Base-by-base conservation (phyloP, 2,329 filamentous ascomycete species). In the Alternaria burnsii region DNA sequence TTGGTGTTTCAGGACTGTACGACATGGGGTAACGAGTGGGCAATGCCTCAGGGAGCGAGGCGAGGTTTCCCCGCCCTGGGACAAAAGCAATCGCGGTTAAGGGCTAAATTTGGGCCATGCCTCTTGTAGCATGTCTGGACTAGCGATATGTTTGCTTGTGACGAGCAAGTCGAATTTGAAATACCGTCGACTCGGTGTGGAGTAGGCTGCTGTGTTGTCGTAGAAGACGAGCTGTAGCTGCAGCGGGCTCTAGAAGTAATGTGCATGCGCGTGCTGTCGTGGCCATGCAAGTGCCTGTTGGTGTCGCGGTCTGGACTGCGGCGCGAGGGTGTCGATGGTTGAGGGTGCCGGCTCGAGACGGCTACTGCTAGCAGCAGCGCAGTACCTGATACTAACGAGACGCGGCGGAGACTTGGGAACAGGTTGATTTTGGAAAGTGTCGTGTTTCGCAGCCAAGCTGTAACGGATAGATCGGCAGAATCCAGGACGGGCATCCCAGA, bases 1-100 rank as follows among this genome's bases (percentile, higher is more conserved):
- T 60, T 61, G 53, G 48, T 71, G 70, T 72, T 72, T 71, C 70
- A 72, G 41, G 32, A 55, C 59, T 60, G 58, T 53, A 48, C 59
- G 46, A 52, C 55, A 44, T 55, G 40, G 38, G 43, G 42, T 26
- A 46, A 51, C 54, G 43, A 67, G 50, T 66, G 62, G 51, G 44
- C 46, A 36, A 30, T 57, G 48, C 55, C 56, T 53, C 53, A 52
- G 43, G 54, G 52, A 52, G 52, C n/a, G 34, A 32, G 53, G 54
- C 16, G 16, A 36, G 32, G 32, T 38, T 38, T 38, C 47, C 59
- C 60, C 69, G 62, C 62, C 65, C 63, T 61, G 63, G 58, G 59
- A 44, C 32, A 51, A 41, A 44, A 43, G 57, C 53, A 51, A 36
- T 50, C 18, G 40, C 46, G 32, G 32, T 50, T 7, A n/a, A 36